Evolutionary conservation across 176 grass and related monocot genomes (phyloP).

Genomic region (Eleusine indica): DNA sequence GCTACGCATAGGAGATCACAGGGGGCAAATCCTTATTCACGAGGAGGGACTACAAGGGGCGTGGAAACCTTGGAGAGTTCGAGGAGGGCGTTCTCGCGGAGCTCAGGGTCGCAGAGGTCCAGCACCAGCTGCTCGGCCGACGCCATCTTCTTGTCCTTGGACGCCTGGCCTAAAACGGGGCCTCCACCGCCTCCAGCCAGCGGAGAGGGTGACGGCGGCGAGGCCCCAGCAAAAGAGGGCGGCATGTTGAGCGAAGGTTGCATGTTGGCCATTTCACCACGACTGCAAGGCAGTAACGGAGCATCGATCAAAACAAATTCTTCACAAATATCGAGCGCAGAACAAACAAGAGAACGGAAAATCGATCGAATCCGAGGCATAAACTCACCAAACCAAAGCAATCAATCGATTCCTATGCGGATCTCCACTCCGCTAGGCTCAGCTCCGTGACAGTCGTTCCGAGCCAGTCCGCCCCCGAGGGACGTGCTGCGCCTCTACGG

Average conservation of each 20-base stretch:
- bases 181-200: constrained; percentile 29
- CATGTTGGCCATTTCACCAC: constrained; percentile 66
- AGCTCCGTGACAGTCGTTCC: neutral
- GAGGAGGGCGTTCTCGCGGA: constrained; percentile 91
- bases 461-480: neutral
- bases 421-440: neutral
- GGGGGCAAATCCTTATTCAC: neutral
- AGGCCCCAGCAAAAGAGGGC: constrained; percentile 56
- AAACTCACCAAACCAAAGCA: neutral
- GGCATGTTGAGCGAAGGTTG: constrained; percentile 56
- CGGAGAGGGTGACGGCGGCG: constrained; percentile 52
- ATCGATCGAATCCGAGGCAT: neutral
- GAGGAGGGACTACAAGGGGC: neutral
- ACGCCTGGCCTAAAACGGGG: neutral
- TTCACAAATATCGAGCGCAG: neutral
- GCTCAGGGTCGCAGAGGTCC: constrained; percentile 88
- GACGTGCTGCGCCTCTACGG: neutral
- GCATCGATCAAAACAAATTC: neutral
- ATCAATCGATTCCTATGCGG: neutral
- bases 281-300: constrained; percentile 15
- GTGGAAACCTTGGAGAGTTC: constrained; percentile 87
- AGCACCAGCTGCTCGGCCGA: constrained; percentile 94
- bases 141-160: constrained; percentile 83
- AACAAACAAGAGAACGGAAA: neutral
- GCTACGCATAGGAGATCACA: neutral